phyloP scores from a whole-genome alignment of 108 stramenopile genomes.

The Cyclotella cryptica region DNA sequence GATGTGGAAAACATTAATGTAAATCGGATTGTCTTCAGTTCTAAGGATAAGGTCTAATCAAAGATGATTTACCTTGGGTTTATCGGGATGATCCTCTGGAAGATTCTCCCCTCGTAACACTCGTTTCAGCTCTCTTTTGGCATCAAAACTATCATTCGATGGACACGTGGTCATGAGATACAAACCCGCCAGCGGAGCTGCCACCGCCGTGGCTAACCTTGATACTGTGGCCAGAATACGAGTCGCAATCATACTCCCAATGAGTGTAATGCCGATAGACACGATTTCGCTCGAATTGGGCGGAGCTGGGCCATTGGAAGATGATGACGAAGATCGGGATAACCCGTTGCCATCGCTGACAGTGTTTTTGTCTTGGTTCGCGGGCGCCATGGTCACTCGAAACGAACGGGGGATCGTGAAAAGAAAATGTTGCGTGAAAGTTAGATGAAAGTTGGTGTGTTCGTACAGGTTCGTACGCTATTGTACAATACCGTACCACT shows the following conservation, averaged over 20 bases:
- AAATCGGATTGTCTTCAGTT: background rate
- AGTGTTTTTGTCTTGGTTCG: conserved; percentile 2
- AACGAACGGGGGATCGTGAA: background rate
- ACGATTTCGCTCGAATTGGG: conserved; percentile 28
- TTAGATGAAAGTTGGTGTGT: no score
- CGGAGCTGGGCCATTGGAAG: background rate
- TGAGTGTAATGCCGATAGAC: conserved; percentile 26
- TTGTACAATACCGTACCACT: no score
- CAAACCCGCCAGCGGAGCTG: conserved; percentile 29
- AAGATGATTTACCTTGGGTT: conserved; percentile 31
- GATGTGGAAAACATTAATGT: background rate
- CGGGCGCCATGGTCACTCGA: conserved; percentile 8
- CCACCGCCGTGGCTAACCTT: conserved; percentile 35
- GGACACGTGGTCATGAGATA: conserved; percentile 52
- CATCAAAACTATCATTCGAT: conserved; percentile 37
- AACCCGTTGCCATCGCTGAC: background rate
- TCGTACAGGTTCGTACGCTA: no score
- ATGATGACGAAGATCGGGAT: background rate
- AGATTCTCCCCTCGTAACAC: conserved; percentile 36
- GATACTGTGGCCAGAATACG: conserved; percentile 24
- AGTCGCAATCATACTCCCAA: conserved; percentile 26
- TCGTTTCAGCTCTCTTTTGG: conserved; percentile 45
- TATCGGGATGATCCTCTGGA: conserved; percentile 37
- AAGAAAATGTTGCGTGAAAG: no score
- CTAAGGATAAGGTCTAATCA: no score